phyloP scores from a whole-genome alignment of 768 basidiomycete genomes.

The Naganishia antarctica region DNA sequence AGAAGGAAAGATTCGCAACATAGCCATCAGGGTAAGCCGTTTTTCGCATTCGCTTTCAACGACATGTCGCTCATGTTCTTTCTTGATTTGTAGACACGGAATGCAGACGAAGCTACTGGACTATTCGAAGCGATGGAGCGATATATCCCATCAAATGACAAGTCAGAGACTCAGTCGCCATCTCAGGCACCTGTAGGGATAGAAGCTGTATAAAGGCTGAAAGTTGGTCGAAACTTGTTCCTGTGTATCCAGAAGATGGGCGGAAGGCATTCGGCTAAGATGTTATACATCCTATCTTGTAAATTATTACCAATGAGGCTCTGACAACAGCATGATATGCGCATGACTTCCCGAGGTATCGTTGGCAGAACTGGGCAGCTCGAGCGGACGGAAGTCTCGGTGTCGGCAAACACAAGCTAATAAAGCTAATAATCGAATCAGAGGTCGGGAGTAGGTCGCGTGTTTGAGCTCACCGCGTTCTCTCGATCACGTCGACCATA shows the following conservation, averaged over 20 bases:
- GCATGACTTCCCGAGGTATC: no score
- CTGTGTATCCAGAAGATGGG: background rate
- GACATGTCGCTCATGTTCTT: background rate
- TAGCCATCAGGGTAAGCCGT: constrained; percentile 41
- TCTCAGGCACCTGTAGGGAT: constrained; percentile 12
- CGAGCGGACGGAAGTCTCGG: no score
- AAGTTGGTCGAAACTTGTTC: background rate
- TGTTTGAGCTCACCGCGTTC: no score
- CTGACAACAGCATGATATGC: no score
- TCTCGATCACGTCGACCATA: background rate
- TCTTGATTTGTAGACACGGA: constrained; percentile 8
- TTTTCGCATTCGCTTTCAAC: background rate
- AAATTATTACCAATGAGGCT: no score
- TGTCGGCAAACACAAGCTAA: no score
- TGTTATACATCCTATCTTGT: no score
- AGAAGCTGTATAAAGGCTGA: constrained; percentile 9
- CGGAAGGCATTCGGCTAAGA: background rate
- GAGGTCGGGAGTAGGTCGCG: no score
- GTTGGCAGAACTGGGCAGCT: no score
- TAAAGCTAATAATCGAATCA: no score
- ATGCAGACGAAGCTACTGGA: constrained; percentile 13
- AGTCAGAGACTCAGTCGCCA: background rate
- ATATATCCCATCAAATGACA: constrained; percentile 17
- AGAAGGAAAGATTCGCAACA: constrained; percentile 34
- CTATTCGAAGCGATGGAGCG: constrained; percentile 10